Base-by-base conservation (phyloP, 1,139 yeast species). In the Komagataea norvegica region DNA sequence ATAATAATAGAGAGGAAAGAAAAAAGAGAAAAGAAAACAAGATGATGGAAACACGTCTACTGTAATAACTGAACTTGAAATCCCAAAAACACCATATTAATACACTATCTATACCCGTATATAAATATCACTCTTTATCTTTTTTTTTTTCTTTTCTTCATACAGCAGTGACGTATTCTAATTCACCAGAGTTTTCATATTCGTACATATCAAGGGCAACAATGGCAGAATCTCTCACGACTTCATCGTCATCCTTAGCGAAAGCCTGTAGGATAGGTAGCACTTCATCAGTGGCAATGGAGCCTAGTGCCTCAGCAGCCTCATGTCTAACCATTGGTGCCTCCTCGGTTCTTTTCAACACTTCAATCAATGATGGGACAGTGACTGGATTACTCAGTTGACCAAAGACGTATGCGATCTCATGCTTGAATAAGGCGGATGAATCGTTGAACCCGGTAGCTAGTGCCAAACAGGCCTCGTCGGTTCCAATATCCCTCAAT, bases 291-390 rank as follows among this genome's bases (percentile, higher is more conserved):
- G 96, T 86, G 19, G 96, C 97, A 59, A 93, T 91, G 21, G 95
- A 77, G 18, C 98, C 98, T 52, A 93, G 72, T 21, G 98, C 98
- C 65, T 93, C 99, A 22, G 98, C 98, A 41, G 98, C 98, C 65
- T 93, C 99, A 60, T 93, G 99, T 67, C 99, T 82, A 25, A 93
- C 98, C 98, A 93, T 93, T 44, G 94, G 95, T 32, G 94, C 97
- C 67, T 93, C 96, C 14, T 64, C 58, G 41, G 72, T 76, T 60
- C 86, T 78, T 51, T 78, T 77, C 54, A 93, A 73, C 8, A 91
- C 89, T 62, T 84, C 79, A 46, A 87, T 74, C 51, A 93, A 74
- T 18, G 93, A 71, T 32, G 96, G 96, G 26, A 91, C 95, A 27
- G 95, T 81, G 24, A 81, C 88, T 14, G 97, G 96, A 62, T 86